Conservation (phyloP, 2,329 filamentous ascomycete genomes). For the Aspergillus caelatus region DNA sequence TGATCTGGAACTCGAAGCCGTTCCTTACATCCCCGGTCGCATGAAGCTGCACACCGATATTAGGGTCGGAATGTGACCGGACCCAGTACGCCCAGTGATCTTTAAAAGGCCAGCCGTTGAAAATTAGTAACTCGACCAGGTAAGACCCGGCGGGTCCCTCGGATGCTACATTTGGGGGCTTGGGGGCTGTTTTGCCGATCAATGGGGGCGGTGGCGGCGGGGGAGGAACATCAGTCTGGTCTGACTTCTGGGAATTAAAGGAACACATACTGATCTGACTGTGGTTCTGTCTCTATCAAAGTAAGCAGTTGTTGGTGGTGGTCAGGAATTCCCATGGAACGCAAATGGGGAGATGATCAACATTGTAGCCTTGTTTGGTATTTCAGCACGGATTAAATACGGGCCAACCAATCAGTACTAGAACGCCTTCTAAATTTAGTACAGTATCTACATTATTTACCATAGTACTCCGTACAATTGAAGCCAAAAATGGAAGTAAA, state of each 20-base stretch:
- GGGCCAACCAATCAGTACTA: too few species aligned
- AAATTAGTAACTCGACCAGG: conserved; percentile 34
- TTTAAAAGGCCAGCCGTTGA: conserved; percentile 38
- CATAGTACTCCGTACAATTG: too few species aligned
- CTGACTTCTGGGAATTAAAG: background rate
- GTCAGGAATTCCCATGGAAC: background rate
- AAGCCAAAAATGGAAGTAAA: too few species aligned
- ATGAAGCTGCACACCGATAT: conserved; percentile 33
- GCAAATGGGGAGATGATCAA: background rate
- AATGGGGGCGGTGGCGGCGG: background rate
- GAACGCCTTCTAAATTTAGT: too few species aligned
- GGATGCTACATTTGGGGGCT: background rate
- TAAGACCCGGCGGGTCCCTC: conserved; percentile 19
- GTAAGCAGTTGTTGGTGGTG: background rate
- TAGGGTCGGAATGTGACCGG: conserved; percentile 13
- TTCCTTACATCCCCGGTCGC: conserved; percentile 35
- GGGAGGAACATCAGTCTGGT: background rate
- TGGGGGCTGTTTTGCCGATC: background rate
- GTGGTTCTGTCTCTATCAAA: background rate
- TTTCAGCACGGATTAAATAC: too few species aligned
- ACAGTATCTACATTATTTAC: too few species aligned
- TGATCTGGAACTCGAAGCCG: conserved; percentile 36
- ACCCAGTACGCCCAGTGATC: conserved; percentile 43
- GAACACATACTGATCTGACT: background rate
- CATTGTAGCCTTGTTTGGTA: too few species aligned